These are phyloP conservation scores for Reutealis trisperma DNA, from an alignment of 345 rosid species.

Conservation along the genomic window DNA sequence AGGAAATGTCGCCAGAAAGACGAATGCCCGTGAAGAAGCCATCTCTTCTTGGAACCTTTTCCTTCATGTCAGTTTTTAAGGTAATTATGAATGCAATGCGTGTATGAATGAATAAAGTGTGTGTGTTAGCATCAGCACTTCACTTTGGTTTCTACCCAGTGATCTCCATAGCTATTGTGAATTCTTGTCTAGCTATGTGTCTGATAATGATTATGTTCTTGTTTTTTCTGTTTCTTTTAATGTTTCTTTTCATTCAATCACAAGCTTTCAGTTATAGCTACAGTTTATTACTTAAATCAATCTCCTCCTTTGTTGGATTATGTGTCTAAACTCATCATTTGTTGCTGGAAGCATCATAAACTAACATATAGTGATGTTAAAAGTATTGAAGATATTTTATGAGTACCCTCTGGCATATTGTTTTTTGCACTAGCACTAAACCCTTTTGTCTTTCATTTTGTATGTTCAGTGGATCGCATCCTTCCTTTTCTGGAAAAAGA, in stretches of 20 bases:
- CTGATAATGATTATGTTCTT: neutral
- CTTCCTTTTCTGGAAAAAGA: slow-evolving; percentile 81
- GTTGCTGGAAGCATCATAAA: neutral
- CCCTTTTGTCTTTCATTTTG: slow-evolving; percentile 6
- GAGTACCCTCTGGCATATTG: slow-evolving; percentile 5
- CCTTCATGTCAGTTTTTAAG: slow-evolving; percentile 71
- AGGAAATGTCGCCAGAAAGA: slow-evolving; percentile 67
- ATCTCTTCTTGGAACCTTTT: slow-evolving; percentile 41
- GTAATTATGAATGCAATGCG: slow-evolving; percentile 34
- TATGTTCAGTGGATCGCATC: slow-evolving; percentile 72
- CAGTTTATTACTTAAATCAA: neutral
- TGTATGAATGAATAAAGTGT: neutral
- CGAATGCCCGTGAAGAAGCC: slow-evolving; percentile 49
- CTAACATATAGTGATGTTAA: neutral
- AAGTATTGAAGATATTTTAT: slow-evolving; percentile 2
- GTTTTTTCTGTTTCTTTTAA: neutral
- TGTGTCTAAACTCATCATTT: neutral
- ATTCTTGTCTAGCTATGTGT: neutral
- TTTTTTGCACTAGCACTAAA: slow-evolving; percentile 12
- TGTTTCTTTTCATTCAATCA: neutral
- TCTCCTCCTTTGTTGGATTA: neutral
- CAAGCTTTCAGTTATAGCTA: neutral
- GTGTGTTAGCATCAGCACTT: neutral
- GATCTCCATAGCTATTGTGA: neutral
- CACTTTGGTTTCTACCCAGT: neutral